Evolutionary conservation across 371 early-diverging fungal species (phyloP).

Genomic region (Haplosporangium sp.): DNA sequence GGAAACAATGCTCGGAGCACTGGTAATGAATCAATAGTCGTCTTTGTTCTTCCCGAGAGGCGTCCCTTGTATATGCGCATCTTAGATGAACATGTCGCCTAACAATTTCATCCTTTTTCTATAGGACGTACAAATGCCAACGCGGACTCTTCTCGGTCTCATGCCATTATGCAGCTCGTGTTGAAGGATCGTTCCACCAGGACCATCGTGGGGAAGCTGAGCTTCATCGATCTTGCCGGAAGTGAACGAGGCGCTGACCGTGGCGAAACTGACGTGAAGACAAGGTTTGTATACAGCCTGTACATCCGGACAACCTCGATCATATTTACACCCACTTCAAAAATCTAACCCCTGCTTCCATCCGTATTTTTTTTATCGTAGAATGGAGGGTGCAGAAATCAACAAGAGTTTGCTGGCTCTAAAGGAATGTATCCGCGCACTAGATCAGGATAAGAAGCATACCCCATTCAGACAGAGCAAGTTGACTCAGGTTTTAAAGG

Average conservation of each 20-base stretch:
- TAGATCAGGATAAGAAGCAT: conserved; percentile 93
- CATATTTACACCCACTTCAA: too few species aligned
- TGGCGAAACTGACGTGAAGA: conserved; percentile 90
- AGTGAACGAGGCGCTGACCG: conserved; percentile 99
- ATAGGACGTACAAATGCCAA: conserved; percentile 91
- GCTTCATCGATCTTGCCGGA: conserved; percentile 99
- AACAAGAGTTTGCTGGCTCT: conserved; percentile 97
- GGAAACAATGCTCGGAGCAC: conserved; percentile 91
- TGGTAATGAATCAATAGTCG: conserved; percentile 58
- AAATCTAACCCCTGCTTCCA: too few species aligned
- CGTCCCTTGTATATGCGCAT: too few species aligned
- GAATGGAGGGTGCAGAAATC: conserved; percentile 98
- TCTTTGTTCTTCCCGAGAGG: not conserved
- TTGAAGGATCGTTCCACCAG: conserved; percentile 74
- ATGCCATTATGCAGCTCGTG: conserved; percentile 97
- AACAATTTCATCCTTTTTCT: not conserved
- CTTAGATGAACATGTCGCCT: not conserved
- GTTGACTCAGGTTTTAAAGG: conserved; percentile 97
- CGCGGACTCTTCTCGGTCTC: conserved; percentile 95
- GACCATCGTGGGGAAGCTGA: conserved; percentile 80
- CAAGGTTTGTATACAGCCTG: conserved; percentile 41
- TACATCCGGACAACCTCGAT: too few species aligned
- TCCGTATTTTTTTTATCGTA: conserved; percentile 13
- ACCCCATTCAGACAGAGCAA: conserved; percentile 98
- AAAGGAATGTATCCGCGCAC: conserved; percentile 97